These are phyloP conservation scores for Moesziomyces aphidis DNA, from an alignment of 1,284 basidiomycete genomes.

Conservation along the genomic window DNA sequence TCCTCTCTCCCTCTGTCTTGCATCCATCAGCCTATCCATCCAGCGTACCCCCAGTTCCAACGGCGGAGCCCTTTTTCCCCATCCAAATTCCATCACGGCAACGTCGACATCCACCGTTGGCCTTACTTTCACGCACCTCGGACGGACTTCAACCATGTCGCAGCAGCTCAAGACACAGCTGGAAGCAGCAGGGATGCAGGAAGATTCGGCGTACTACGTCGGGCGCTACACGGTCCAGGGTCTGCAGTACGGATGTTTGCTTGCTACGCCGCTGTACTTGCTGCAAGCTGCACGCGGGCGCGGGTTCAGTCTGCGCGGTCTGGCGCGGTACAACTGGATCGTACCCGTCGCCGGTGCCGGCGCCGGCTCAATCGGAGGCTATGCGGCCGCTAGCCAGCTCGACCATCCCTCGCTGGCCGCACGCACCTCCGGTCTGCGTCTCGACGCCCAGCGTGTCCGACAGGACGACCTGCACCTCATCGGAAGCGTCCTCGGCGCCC, in stretches of 20 bases:
- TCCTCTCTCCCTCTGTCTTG: neutral
- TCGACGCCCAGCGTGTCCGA: constrained; percentile 43
- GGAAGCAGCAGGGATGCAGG: constrained; percentile 26
- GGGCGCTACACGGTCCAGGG: constrained; percentile 44
- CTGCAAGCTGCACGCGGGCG: constrained; percentile 45
- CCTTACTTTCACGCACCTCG: too few species aligned
- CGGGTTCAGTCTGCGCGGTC: constrained; percentile 45
- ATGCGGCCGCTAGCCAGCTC: constrained; percentile 31
- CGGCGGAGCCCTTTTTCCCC: too few species aligned
- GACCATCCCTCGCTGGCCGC: constrained; percentile 34
- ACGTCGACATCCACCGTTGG: too few species aligned
- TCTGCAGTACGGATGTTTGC: constrained; percentile 54
- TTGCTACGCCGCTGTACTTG: constrained; percentile 59
- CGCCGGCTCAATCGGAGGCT: constrained; percentile 39
- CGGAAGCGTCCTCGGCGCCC: constrained; percentile 56
- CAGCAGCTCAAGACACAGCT: constrained; percentile 33
- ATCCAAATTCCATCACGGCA: neutral
- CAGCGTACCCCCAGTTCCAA: too few species aligned
- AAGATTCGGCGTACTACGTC: constrained; percentile 52
- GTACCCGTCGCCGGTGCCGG: constrained; percentile 47
- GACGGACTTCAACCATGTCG: constrained; percentile 21
- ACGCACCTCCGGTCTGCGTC: constrained; percentile 12
- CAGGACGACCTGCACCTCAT: constrained; percentile 64
- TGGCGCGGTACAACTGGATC: constrained; percentile 61
- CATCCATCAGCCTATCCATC: neutral